A percentile compares a stretch with the other conserved stretches of the same genome.
These are phyloP conservation scores for Xylariomycetidae sp. DNA, from an alignment of 2,329 filamentous ascomycete species.

Conservation along the genomic window DNA sequence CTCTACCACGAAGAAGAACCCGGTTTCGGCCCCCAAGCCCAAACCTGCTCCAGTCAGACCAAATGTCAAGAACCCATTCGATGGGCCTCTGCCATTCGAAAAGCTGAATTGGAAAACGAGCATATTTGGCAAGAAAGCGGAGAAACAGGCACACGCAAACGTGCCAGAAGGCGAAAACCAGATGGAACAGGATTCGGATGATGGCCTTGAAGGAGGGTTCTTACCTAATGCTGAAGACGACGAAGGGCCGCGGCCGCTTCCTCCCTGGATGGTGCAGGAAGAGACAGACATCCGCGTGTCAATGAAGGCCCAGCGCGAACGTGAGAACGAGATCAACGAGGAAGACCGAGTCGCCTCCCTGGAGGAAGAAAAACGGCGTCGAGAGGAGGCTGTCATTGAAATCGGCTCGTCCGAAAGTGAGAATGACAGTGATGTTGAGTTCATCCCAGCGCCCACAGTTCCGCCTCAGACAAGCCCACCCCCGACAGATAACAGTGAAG, in stretches of 20 bases:
- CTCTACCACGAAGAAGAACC: constrained; percentile 54
- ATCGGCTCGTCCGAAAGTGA: constrained; percentile 54
- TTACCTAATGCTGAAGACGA: constrained; percentile 22
- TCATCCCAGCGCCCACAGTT: constrained; percentile 45
- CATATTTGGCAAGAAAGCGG: constrained; percentile 43
- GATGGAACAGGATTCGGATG: constrained; percentile 9
- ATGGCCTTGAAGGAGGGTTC: constrained; percentile 32
- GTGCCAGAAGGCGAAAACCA: constrained; percentile 7
- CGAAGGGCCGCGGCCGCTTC: constrained; percentile 54
- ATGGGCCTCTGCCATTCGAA: constrained; percentile 85
- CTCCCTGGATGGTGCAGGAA: constrained; percentile 64
- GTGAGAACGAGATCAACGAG: constrained; percentile 56
- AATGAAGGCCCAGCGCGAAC: constrained; percentile 51
- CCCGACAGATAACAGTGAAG: constrained; percentile 7
- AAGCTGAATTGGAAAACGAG: constrained; percentile 67
- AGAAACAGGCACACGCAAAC: constrained; percentile 15
- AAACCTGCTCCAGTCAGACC: constrained; percentile 30
- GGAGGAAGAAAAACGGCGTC: constrained; percentile 44
- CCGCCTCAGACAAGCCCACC: constrained; percentile 23
- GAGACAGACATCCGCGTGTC: constrained; percentile 60
- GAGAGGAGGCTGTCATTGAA: constrained; percentile 48
- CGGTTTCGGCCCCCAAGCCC: constrained; percentile 13
- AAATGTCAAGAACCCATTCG: constrained; percentile 58
- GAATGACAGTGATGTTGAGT: constrained; percentile 48
- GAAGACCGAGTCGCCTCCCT: constrained; percentile 53